Percentiles rank a stretch among this genome's conserved stretches.
These are phyloP conservation scores for Podospora australis DNA, from an alignment of 495 filamentous ascomycete genomes.

Conservation along the genomic window DNA sequence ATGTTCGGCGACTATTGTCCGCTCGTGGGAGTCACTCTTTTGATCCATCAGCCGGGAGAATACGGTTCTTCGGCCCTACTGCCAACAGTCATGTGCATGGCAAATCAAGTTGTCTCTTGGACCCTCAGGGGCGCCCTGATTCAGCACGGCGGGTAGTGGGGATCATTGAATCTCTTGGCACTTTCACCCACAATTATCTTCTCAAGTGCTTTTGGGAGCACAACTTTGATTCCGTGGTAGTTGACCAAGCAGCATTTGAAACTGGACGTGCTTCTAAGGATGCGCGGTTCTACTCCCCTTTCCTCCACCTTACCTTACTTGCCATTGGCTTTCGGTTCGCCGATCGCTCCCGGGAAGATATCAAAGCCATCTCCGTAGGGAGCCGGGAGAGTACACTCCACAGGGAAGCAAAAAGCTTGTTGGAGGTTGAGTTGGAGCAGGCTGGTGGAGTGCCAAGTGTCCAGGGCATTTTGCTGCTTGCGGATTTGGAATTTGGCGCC, in stretches of 20 bases:
- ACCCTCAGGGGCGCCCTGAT: constrained; percentile 23
- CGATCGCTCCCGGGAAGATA: constrained; percentile 40
- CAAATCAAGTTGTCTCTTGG: constrained; percentile 7
- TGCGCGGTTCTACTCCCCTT: constrained; percentile 42
- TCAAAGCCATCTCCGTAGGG: constrained; percentile 38
- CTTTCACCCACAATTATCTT: constrained; percentile 45
- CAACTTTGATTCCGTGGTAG: constrained; percentile 41
- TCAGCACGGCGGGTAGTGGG: constrained; percentile 38
- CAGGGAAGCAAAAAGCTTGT: constrained; percentile 46
- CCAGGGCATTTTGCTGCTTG: constrained; percentile 44
- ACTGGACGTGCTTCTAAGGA: constrained; percentile 39
- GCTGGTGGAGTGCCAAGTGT: constrained; percentile 45
- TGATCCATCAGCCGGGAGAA: constrained; percentile 37
- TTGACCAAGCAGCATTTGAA: constrained; percentile 43
- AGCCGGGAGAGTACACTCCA: constrained; percentile 47
- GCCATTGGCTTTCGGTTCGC: constrained; percentile 47
- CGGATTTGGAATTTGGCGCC: constrained; percentile 46
- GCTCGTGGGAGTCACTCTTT: constrained; percentile 37
- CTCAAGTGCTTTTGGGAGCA: constrained; percentile 45
- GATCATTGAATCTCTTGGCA: constrained; percentile 34
- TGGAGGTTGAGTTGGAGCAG: constrained; percentile 45
- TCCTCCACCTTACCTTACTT: constrained; percentile 47
- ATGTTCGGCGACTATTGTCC: constrained; percentile 37
- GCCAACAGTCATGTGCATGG: constrained; percentile 34
- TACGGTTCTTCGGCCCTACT: constrained; percentile 45